Evolutionary conservation across 139 green algal species (phyloP).

Genomic region (Deuterostichococcus epilithicus): DNA sequence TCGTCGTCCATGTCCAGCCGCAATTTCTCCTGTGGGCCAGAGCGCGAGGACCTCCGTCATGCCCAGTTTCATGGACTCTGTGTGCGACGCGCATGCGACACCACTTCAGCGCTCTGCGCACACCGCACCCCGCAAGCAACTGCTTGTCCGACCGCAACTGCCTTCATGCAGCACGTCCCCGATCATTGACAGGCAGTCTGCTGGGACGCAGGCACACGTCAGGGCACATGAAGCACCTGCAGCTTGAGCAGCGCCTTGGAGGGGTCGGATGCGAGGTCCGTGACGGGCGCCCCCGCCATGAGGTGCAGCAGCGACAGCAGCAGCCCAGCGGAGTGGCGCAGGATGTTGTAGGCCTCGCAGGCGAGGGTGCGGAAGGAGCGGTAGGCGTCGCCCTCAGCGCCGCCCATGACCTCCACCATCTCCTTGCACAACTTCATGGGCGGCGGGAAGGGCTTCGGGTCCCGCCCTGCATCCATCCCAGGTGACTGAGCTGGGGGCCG

Average conservation of each 20-base stretch:
- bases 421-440: conserved; percentile 90
- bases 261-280: conserved; percentile 72
- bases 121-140: neutral
- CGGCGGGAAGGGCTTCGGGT: conserved; percentile 95
- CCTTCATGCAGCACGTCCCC: too few relatives aligned
- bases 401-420: conserved; percentile 96
- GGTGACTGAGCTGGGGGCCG: too few relatives aligned
- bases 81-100: too few relatives aligned
- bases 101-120: too few relatives aligned
- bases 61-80: too few relatives aligned
- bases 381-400: conserved; percentile 70
- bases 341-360: conserved; percentile 98
- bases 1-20: conserved; percentile 88
- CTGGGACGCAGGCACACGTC: too few relatives aligned
- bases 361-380: conserved; percentile 63
- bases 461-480: conserved; percentile 34
- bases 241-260: conserved; percentile 92
- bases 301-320: conserved; percentile 94
- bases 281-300: conserved; percentile 87
- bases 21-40: conserved; percentile 80
- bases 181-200: too few relatives aligned
- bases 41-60: too few relatives aligned
- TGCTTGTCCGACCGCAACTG: neutral
- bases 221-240: conserved; percentile 41
- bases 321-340: conserved; percentile 89